Conservation (phyloP, 805 yeast genomes). For the Candida argentea region DNA sequence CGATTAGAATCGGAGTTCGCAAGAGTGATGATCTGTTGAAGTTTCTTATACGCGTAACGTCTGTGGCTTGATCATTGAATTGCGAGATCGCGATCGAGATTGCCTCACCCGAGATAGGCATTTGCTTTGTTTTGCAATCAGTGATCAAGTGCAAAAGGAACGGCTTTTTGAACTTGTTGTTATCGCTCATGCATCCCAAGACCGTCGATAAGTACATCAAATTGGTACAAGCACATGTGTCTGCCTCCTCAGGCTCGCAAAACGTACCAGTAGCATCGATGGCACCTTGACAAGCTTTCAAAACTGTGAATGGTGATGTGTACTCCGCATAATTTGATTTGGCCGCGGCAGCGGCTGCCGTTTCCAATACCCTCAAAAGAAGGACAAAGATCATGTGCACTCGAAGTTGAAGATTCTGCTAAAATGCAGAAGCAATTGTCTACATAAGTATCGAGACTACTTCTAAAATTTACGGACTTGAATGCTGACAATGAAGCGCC, state of each 20-base stretch:
- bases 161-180: background rate
- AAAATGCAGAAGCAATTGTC: too few relatives aligned
- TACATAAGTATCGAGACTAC: too few relatives aligned
- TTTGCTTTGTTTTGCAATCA: too few relatives aligned
- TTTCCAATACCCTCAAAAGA: background rate
- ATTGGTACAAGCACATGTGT: background rate
- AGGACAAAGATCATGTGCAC: background rate
- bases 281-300: background rate
- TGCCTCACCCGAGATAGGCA: too few relatives aligned
- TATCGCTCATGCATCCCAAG: background rate
- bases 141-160: too few relatives aligned
- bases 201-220: background rate
- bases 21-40: conserved; percentile 12
- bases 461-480: too few relatives aligned
- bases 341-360: background rate
- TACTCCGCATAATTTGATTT: background rate
- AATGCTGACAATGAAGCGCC: too few relatives aligned
- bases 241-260: background rate
- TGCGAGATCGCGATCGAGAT: too few relatives aligned
- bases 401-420: background rate
- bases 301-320: background rate
- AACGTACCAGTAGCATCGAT: background rate
- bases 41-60: background rate
- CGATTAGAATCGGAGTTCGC: conserved; percentile 15
- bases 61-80: too few relatives aligned